Conservation (phyloP, 768 basidiomycete species). For the Galerina marginata region DNA sequence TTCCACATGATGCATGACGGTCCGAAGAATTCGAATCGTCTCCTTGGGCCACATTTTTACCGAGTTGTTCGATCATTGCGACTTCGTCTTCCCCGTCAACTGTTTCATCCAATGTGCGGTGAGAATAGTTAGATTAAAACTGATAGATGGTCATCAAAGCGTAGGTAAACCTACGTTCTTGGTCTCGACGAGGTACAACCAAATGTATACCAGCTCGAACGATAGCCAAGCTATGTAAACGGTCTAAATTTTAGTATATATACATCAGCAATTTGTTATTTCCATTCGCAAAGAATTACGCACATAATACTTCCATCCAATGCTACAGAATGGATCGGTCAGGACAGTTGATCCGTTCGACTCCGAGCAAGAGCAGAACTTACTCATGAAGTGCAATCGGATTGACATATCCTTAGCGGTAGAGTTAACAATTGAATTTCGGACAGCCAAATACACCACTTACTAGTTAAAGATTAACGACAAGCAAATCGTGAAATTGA, state of each 20-base stretch:
- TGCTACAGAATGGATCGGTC: constrained; percentile 4
- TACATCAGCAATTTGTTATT: background rate
- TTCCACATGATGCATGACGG: too few species aligned
- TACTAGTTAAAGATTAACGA: constrained; percentile 72
- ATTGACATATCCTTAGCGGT: constrained; percentile 52
- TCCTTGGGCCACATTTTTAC: too few species aligned
- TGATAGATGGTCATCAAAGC: background rate
- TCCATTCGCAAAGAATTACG: background rate
- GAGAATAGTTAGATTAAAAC: constrained; percentile 4
- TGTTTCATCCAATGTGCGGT: constrained; percentile 66
- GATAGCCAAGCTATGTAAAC: constrained; percentile 63
- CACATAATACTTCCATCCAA: constrained; percentile 73
- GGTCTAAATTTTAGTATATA: constrained; percentile 19
- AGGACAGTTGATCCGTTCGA: background rate
- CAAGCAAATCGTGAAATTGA: constrained; percentile 63
- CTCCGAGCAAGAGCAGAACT: constrained; percentile 2
- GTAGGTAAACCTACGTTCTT: constrained; percentile 35
- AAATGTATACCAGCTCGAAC: constrained; percentile 56
- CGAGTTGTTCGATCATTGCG: constrained; percentile 23
- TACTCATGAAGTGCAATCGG: constrained; percentile 41
- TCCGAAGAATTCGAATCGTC: too few species aligned
- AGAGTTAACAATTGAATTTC: background rate
- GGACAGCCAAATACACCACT: background rate
- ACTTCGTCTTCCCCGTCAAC: constrained; percentile 62
- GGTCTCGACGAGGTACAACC: constrained; percentile 60